Evolutionary conservation across 1,284 basidiomycete genomes (phyloP).

Genomic region (Malassezia arunalokei): DNA sequence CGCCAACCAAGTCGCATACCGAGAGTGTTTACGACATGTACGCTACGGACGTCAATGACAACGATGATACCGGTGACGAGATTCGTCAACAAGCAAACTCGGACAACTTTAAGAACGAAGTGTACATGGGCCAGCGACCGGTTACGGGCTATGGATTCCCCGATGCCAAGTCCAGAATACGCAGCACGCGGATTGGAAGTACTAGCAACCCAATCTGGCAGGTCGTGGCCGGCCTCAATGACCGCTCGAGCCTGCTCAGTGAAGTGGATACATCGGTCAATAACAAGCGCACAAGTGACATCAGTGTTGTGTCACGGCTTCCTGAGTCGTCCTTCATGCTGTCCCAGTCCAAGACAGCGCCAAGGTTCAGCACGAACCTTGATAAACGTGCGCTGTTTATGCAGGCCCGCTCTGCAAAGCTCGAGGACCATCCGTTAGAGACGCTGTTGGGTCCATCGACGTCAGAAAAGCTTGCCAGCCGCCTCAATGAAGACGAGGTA

Average conservation of each 20-base stretch:
- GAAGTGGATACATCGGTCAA: neutral
- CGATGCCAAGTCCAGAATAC: neutral
- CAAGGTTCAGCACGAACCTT: neutral
- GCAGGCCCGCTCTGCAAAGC: neutral
- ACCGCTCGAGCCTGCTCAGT: slow-evolving; percentile 12
- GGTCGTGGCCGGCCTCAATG: slow-evolving; percentile 12
- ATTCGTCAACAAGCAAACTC: neutral
- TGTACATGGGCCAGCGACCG: neutral
- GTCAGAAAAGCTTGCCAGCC: neutral
- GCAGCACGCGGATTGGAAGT: neutral
- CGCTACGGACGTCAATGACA: neutral
- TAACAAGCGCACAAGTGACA: slow-evolving; percentile 7
- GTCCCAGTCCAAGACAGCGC: neutral
- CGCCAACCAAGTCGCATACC: neutral
- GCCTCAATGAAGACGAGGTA: neutral
- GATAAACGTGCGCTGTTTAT: slow-evolving; percentile 9
- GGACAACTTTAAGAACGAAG: slow-evolving; percentile 3
- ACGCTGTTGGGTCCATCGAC: neutral
- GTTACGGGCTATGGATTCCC: neutral
- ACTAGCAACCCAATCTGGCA: slow-evolving; percentile 16
- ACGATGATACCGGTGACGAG: neutral
- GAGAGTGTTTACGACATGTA: slow-evolving; percentile 14
- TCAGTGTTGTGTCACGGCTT: slow-evolving; percentile 2
- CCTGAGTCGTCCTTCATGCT: neutral
- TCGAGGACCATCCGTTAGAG: neutral